phyloP scores from a whole-genome alignment of 1,139 yeast genomes.

The Kluyveromyces marxianus region DNA sequence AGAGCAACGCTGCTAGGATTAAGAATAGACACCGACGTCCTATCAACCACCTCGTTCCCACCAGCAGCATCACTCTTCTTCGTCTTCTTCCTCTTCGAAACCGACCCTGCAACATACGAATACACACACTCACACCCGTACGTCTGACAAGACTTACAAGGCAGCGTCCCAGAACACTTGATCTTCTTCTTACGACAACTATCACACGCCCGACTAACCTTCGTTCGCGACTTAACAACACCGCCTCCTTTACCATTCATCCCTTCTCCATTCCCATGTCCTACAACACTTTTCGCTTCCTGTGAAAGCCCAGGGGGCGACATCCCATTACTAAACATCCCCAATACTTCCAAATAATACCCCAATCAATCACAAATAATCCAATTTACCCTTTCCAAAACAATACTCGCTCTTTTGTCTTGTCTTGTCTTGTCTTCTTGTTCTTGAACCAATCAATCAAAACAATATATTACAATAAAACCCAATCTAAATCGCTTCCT shows the following conservation, averaged over 20 bases:
- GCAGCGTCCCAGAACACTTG: constrained; percentile 48
- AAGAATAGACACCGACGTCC: neutral
- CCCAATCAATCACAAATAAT: too few relatives aligned
- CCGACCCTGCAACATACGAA: neutral
- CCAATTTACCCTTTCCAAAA: too few relatives aligned
- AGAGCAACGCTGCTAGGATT: too few relatives aligned
- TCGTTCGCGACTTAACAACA: constrained; percentile 12
- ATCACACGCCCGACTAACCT: constrained; percentile 48
- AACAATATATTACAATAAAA: too few relatives aligned
- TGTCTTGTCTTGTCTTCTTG: too few relatives aligned
- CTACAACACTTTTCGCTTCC: neutral
- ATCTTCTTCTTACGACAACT: constrained; percentile 54
- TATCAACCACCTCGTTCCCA: neutral
- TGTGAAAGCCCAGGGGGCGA: too few relatives aligned
- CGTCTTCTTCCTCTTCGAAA: neutral
- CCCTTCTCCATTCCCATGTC: neutral
- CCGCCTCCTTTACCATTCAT: neutral
- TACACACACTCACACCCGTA: constrained; percentile 26
- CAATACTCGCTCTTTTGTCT: too few relatives aligned
- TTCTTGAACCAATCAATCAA: too few relatives aligned
- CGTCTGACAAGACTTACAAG: constrained; percentile 29
- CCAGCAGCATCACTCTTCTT: neutral
- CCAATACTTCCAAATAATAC: too few relatives aligned
- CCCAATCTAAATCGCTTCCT: too few relatives aligned
- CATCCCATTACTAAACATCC: too few relatives aligned